Conservation (phyloP, 225 moss, liverwort and hornwort species). For the Bryum argenteum region DNA sequence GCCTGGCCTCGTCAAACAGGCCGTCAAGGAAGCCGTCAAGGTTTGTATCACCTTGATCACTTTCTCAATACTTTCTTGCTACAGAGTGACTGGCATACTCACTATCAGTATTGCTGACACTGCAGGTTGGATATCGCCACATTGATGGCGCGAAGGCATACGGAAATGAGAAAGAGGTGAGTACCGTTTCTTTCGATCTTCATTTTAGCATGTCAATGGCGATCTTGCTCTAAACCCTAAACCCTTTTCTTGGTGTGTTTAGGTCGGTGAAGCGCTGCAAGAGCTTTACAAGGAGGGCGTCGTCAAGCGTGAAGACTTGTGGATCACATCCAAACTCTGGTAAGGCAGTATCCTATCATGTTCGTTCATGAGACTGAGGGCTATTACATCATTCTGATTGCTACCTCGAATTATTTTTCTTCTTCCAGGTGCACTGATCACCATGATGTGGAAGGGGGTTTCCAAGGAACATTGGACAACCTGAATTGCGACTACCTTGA, state of each 20-base stretch:
- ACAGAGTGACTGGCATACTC: too few relatives aligned
- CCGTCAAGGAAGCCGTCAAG: slow-evolving; percentile 66
- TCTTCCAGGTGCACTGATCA: slow-evolving; percentile 51
- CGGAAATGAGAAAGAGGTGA: slow-evolving; percentile 56
- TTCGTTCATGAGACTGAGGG: too few relatives aligned
- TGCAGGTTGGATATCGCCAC: slow-evolving; percentile 69
- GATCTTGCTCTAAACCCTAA: too few relatives aligned
- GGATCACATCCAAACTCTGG: slow-evolving; percentile 76
- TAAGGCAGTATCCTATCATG: not conserved
- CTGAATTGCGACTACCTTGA: slow-evolving; percentile 53
- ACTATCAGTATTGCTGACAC: not conserved
- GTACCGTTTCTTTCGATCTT: not conserved
- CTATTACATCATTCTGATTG: too few relatives aligned
- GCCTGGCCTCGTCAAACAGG: slow-evolving; percentile 58
- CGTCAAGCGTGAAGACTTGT: slow-evolving; percentile 64
- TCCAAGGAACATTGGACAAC: slow-evolving; percentile 42
- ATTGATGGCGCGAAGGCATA: slow-evolving; percentile 69
- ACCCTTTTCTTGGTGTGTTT: not conserved
- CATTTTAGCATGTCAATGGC: too few relatives aligned
- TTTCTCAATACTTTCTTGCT: not conserved
- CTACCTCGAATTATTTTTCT: not conserved
- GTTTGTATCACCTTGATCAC: slow-evolving; percentile 29
- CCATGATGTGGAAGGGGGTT: slow-evolving; percentile 38
- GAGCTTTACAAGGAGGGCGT: slow-evolving; percentile 47
- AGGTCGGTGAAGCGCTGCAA: slow-evolving; percentile 68